Conservation (phyloP, 2,329 filamentous ascomycete species). For the Didymella pomorum region DNA sequence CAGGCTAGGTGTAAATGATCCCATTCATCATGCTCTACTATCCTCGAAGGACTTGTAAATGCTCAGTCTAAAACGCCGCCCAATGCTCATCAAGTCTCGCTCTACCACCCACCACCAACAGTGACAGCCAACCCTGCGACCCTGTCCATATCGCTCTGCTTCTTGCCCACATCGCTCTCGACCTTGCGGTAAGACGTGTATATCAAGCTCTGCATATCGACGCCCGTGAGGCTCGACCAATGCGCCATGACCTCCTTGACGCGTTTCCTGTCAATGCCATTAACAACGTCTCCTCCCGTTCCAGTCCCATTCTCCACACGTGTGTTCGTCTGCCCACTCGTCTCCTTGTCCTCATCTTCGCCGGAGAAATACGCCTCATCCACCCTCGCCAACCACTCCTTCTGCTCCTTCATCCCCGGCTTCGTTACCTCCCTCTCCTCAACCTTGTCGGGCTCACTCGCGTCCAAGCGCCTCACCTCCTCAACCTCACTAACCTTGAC, state of each 20-base stretch:
- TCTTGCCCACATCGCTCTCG: constrained; percentile 86
- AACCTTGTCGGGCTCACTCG: constrained; percentile 28
- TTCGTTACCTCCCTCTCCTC: constrained; percentile 50
- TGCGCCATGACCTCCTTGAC: constrained; percentile 75
- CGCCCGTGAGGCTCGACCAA: constrained; percentile 77
- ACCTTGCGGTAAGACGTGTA: constrained; percentile 92
- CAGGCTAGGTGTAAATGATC: too few relatives aligned
- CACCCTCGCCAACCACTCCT: constrained; percentile 64
- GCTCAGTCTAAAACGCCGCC: not conserved
- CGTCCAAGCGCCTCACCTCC: constrained; percentile 48
- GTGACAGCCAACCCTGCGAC: constrained; percentile 90
- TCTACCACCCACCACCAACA: constrained; percentile 89
- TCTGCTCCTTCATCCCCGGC: constrained; percentile 79
- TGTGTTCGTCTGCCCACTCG: too few relatives aligned
- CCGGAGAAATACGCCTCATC: constrained; percentile 86
- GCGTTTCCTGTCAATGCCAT: constrained; percentile 70
- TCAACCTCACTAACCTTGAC: constrained; percentile 85
- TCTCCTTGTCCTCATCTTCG: too few relatives aligned
- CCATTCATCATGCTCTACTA: too few relatives aligned
- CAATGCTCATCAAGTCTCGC: not conserved
- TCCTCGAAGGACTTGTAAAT: not conserved
- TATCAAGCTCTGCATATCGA: constrained; percentile 74
- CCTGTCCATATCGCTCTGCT: constrained; percentile 73
- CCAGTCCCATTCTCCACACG: constrained; percentile 11
- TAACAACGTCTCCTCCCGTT: constrained; percentile 54